Conservation (phyloP, 768 basidiomycete genomes). For the Hericium erinaceus region DNA sequence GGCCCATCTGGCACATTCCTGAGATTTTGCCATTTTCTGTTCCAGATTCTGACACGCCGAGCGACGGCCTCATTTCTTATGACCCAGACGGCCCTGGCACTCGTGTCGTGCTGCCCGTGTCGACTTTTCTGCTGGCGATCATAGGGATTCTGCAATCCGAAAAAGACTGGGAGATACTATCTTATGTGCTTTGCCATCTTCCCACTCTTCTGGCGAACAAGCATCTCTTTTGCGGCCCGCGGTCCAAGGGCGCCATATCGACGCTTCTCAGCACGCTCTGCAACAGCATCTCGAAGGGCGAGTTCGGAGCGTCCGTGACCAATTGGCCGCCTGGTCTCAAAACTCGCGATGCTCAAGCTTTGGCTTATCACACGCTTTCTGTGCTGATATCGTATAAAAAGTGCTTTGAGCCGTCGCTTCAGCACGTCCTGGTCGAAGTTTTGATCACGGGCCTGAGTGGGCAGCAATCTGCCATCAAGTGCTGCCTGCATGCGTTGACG, state of each 20-base stretch:
- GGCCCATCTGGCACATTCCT: conserved; percentile 59
- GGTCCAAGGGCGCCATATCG: conserved; percentile 53
- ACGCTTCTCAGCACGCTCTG: conserved; percentile 61
- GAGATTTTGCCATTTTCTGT: conserved; percentile 53
- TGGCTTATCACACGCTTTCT: conserved; percentile 80
- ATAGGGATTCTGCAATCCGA: conserved; percentile 62
- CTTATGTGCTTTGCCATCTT: conserved; percentile 85
- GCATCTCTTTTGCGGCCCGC: conserved; percentile 90
- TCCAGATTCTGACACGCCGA: conserved; percentile 49
- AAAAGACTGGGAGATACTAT: conserved; percentile 86
- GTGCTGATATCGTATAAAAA: conserved; percentile 81
- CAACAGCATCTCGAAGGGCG: conserved; percentile 48
- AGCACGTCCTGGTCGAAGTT: conserved; percentile 64
- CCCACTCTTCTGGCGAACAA: conserved; percentile 91
- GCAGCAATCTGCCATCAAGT: conserved; percentile 71
- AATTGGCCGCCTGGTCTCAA: conserved; percentile 56
- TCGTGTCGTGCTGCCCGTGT: conserved; percentile 55
- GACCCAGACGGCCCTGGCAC: conserved; percentile 39
- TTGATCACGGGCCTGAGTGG: conserved; percentile 63
- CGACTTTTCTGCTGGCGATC: conserved; percentile 59
- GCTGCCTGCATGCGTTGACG: conserved; percentile 83
- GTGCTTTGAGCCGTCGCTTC: conserved; percentile 61
- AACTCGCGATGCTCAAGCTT: conserved; percentile 73
- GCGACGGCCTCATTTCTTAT: conserved; percentile 59
- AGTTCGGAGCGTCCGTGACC: conserved; percentile 47